phyloP scores from a whole-genome alignment of 2,329 filamentous ascomycete genomes.

The Claviceps paspali region DNA sequence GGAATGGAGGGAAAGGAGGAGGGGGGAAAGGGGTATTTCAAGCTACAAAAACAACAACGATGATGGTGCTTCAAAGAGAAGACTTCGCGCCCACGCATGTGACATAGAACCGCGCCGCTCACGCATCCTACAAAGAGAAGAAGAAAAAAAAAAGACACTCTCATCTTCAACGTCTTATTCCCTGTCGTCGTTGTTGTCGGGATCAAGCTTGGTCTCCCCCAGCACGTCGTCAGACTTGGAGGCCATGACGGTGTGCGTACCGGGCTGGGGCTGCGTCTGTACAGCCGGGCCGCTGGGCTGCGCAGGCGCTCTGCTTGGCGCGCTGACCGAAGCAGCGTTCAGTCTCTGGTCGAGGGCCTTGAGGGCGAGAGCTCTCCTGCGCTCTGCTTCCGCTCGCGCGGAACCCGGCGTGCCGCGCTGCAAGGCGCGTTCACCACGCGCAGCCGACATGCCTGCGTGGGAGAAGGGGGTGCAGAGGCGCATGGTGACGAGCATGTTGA shows the following conservation, averaged over 20 bases:
- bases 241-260: constrained; percentile 42
- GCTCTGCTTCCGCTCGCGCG: constrained; percentile 80
- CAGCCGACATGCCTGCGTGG: constrained; percentile 59
- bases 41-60: too few species aligned
- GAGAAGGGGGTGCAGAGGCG: constrained; percentile 77
- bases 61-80: too few species aligned
- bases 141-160: background rate
- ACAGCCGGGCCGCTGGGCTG: constrained; percentile 38
- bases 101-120: too few species aligned
- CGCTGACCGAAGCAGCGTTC: constrained; percentile 57
- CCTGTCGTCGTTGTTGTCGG: constrained; percentile 35
- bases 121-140: too few species aligned
- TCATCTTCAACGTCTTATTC: constrained; percentile 9
- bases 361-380: constrained; percentile 73
- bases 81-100: too few species aligned
- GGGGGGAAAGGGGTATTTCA: too few species aligned
- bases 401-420: constrained; percentile 45
- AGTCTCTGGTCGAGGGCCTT: constrained; percentile 86
- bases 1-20: too few species aligned
- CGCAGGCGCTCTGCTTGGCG: constrained; percentile 14
- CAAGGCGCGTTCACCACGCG: constrained; percentile 45
- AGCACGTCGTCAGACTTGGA: constrained; percentile 40
- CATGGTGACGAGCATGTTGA: constrained; percentile 57
- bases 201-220: constrained; percentile 55
- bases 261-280: constrained; percentile 39